Evolutionary conservation across 2,329 filamentous ascomycete genomes (phyloP).

Genomic region (Coniochaeta hoffmannii): DNA sequence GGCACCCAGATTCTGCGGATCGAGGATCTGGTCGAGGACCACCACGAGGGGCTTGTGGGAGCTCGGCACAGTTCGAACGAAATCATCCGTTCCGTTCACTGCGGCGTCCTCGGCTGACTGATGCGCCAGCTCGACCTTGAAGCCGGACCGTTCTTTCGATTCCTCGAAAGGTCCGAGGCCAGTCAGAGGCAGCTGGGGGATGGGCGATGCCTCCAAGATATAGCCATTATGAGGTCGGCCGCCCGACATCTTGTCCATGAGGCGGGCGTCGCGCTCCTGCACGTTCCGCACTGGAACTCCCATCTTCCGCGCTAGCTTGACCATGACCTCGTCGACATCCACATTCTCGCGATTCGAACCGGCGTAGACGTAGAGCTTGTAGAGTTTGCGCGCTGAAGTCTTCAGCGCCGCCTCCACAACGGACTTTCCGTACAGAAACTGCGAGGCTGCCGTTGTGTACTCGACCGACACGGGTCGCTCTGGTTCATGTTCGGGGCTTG

Average conservation of each 20-base stretch:
- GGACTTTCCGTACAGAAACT: constrained; percentile 83
- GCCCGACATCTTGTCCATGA: constrained; percentile 77
- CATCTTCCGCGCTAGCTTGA: constrained; percentile 36
- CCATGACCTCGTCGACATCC: constrained; percentile 35
- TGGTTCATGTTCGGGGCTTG: not conserved
- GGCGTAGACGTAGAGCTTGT: constrained; percentile 73
- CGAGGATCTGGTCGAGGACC: constrained; percentile 67
- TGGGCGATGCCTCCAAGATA: constrained; percentile 76
- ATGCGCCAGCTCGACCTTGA: constrained; percentile 51
- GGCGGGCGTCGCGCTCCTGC: constrained; percentile 50
- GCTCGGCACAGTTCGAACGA: constrained; percentile 33
- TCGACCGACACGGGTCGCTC: constrained; percentile 18
- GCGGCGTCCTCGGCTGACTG: constrained; percentile 67
- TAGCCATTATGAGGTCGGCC: constrained; percentile 85
- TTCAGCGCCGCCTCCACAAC: constrained; percentile 74
- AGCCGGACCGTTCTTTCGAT: constrained; percentile 37
- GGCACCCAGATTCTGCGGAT: constrained; percentile 84
- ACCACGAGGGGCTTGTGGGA: constrained; percentile 62
- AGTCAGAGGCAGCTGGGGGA: constrained; percentile 64
- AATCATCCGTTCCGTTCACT: constrained; percentile 61
- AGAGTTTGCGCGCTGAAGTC: constrained; percentile 60
- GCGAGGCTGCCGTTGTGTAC: constrained; percentile 78
- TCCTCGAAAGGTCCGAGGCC: constrained; percentile 44
- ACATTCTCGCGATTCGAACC: constrained; percentile 46
- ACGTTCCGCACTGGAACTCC: constrained; percentile 53